Base-by-base conservation (phyloP, 257 asterid species). In the Ligustrum vulgare region DNA sequence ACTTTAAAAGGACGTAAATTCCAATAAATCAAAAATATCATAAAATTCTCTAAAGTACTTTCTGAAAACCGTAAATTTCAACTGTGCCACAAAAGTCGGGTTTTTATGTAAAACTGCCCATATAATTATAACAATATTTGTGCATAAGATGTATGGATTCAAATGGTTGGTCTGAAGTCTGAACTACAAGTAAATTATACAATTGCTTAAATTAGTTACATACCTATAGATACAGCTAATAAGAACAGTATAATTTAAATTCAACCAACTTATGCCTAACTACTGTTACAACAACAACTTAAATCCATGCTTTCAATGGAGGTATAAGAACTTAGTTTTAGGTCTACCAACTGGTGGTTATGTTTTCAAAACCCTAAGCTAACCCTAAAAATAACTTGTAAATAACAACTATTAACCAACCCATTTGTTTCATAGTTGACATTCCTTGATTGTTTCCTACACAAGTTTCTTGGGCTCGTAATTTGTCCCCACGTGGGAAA, bases 281-380 rank as follows among this genome's bases (percentile, higher is more conserved):
- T 73, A 77, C 75, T 69, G 80, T 67, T 77, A 72, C 13, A 72
- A 77, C 76, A 74, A 63, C 78, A 67, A 76, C 77, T 64, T 6
- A 41, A 20, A 78, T 10, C 18, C 62, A 75, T 69, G 70, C 72
- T 75, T 81, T 82, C 60, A 83, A 78, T 82, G 86, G 80, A 72
- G 78, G 71, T 39, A 78, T 85, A 69, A 74, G 78, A 67, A 56
- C 66, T 58, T 18, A 76, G 72, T 79, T 84, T 10, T 86, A 86
- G 93, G 93, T 89, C 89, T 80, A 91, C 93, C 94, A 80, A 89
- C 97, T 84, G 92, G 97, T 89, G 82, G 97, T 89, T 91, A 87
- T 60, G 66, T 81, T 58, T 81, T 76, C 81, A 80, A 86, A 80
- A 81, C 81, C 81, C 77, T 70, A 80, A 73, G 75, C 82, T 63